A percentile compares a stretch with the other conserved stretches of the same genome.
These are phyloP conservation scores for Fusarium foetens DNA, from an alignment of 2,329 filamentous ascomycete genomes.

Conservation along the genomic window DNA sequence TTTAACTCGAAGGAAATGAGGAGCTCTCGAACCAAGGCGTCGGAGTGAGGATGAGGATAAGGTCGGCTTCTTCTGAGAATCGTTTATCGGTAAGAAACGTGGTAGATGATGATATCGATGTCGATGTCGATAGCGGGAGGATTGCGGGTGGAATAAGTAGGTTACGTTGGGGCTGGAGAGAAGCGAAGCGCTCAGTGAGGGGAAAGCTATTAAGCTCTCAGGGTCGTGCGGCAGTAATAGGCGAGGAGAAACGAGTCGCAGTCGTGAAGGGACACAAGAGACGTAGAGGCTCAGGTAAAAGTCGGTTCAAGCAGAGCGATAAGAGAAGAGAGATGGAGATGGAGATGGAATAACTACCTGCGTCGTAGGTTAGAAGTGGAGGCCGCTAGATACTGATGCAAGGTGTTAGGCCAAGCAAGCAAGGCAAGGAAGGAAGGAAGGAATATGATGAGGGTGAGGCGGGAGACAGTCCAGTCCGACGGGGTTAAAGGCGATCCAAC, in stretches of 20 bases:
- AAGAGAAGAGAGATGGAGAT: slow-evolving; percentile 17
- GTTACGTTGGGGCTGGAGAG: slow-evolving; percentile 28
- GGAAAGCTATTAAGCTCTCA: slow-evolving; percentile 33
- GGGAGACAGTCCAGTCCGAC: background rate
- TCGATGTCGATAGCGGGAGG: slow-evolving; percentile 8
- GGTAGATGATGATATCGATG: slow-evolving; percentile 5
- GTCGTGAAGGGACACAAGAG: slow-evolving; percentile 6
- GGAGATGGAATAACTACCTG: slow-evolving; percentile 24
- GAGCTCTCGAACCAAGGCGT: slow-evolving; percentile 5
- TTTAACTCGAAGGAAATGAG: slow-evolving; percentile 15
- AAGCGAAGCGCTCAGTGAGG: slow-evolving; percentile 34
- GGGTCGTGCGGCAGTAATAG: slow-evolving; percentile 31
- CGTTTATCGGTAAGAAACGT: slow-evolving; percentile 14
- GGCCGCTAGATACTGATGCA: slow-evolving; percentile 19
- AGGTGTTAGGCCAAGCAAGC: slow-evolving; percentile 10
- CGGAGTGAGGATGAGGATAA: background rate
- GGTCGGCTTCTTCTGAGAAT: background rate
- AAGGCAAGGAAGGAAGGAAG: slow-evolving; percentile 1
- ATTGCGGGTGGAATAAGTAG: slow-evolving; percentile 21
- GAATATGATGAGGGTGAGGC: slow-evolving; percentile 8
- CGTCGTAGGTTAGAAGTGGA: slow-evolving; percentile 30
- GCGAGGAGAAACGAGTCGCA: slow-evolving; percentile 14
- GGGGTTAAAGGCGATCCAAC: background rate
- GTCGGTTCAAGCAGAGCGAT: slow-evolving; percentile 1
- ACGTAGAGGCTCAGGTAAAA: background rate